Conservation (phyloP, 164 flowering plant genomes). For the Chimonanthus praecox region DNA sequence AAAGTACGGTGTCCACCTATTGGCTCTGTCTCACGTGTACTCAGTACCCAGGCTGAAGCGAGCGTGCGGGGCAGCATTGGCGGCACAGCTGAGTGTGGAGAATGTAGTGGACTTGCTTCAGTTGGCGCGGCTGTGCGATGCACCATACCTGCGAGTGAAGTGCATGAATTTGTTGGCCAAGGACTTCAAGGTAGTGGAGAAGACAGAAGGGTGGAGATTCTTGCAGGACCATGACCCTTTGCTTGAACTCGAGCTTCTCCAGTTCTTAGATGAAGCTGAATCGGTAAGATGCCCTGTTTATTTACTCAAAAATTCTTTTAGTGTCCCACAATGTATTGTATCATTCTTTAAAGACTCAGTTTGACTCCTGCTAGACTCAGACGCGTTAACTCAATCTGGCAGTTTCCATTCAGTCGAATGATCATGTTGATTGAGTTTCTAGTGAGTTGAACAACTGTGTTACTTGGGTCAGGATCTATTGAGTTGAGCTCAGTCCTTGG, state of each 20-base stretch:
- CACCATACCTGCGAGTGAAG: slow-evolving; percentile 67
- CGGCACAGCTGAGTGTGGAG: slow-evolving; percentile 43
- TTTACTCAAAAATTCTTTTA: too few species aligned
- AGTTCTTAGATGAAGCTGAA: slow-evolving; percentile 77
- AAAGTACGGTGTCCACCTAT: slow-evolving; percentile 68
- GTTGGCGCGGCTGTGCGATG: slow-evolving; percentile 73
- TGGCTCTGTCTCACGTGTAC: slow-evolving; percentile 77
- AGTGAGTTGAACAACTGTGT: too few species aligned
- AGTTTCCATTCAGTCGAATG: not conserved
- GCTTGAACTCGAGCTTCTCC: slow-evolving; percentile 77
- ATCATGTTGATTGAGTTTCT: not conserved
- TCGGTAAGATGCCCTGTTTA: slow-evolving; percentile 28
- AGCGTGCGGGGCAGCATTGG: slow-evolving; percentile 48
- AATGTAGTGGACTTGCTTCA: slow-evolving; percentile 83
- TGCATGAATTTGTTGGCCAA: slow-evolving; percentile 57
- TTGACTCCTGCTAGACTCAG: not conserved
- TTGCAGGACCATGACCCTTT: slow-evolving; percentile 69
- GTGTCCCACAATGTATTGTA: not conserved
- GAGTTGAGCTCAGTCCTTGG: too few species aligned
- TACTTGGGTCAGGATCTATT: too few species aligned
- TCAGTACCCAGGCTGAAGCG: slow-evolving; percentile 60
- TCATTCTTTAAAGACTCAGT: not conserved
- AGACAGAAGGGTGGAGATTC: slow-evolving; percentile 85
- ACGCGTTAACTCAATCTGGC: not conserved
- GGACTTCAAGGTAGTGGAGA: slow-evolving; percentile 58